Percentiles rank a stretch among this genome's conserved stretches.
Evolutionary conservation across 2,329 filamentous ascomycete species (phyloP).

Genomic region (Myriosclerotinia curreyana): DNA sequence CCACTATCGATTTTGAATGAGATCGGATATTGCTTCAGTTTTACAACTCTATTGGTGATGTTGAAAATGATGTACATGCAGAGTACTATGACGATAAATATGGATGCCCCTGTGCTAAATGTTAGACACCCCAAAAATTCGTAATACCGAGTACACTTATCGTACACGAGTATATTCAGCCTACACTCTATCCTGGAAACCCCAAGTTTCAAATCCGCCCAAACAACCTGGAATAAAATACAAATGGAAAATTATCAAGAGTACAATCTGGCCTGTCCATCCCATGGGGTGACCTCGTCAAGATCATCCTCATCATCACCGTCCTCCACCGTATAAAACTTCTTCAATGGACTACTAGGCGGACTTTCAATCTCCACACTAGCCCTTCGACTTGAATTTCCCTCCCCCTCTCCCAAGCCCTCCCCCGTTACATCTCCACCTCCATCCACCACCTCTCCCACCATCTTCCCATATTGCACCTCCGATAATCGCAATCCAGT

Average conservation of each 20-base stretch:
- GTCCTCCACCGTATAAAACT: slow-evolving; percentile 16
- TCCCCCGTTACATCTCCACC: not conserved
- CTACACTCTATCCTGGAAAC: not conserved
- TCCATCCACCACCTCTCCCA: slow-evolving; percentile 12
- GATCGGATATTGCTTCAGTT: slow-evolving; percentile 12
- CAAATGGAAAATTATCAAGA: not conserved
- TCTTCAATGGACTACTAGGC: slow-evolving; percentile 25
- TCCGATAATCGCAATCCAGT: slow-evolving; percentile 18
- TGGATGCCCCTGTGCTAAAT: not conserved
- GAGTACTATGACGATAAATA: not conserved
- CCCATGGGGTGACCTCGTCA: slow-evolving; percentile 11
- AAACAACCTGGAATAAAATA: not conserved
- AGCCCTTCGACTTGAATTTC: not conserved
- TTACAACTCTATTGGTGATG: slow-evolving; percentile 14
- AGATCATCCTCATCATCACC: slow-evolving; percentile 10
- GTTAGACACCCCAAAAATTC: not conserved
- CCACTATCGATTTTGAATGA: slow-evolving; percentile 17
- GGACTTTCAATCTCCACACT: slow-evolving; percentile 13
- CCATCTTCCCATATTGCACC: slow-evolving; percentile 22
- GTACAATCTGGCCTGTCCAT: not conserved
- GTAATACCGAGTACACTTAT: not conserved
- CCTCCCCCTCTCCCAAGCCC: not conserved
- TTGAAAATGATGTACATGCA: not conserved
- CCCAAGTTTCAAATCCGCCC: not conserved
- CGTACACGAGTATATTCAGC: not conserved